phyloP scores from a whole-genome alignment of 352 stramenopile species.

The Pythium sp. region DNA sequence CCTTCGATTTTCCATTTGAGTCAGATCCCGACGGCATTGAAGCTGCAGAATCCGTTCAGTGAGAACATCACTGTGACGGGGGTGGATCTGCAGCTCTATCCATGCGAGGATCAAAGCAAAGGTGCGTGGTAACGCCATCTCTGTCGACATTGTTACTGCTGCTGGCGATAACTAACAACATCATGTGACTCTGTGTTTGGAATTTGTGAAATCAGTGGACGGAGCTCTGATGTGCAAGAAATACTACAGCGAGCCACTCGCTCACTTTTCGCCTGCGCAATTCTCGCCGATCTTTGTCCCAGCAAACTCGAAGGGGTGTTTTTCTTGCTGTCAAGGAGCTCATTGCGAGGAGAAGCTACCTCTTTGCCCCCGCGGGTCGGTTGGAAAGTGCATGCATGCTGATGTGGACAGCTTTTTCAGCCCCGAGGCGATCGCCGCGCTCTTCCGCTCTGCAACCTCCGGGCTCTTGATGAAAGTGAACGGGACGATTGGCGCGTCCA shows the following conservation, averaged over 20 bases:
- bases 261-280: conserved; percentile 54
- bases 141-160: not conserved
- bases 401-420: conserved; percentile 67
- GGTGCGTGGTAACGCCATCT: conserved; percentile 25
- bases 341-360: conserved; percentile 46
- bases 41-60: conserved; percentile 79
- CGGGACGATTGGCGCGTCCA: conserved; percentile 65
- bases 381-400: conserved; percentile 65
- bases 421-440: conserved; percentile 67
- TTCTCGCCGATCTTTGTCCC: conserved; percentile 78
- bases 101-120: conserved; percentile 60
- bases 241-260: conserved; percentile 63
- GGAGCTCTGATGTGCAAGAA: conserved; percentile 57
- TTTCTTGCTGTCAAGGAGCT: conserved; percentile 72
- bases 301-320: conserved; percentile 58
- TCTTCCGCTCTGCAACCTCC: conserved; percentile 69
- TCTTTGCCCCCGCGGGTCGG: conserved; percentile 57
- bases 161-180: not conserved
- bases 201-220: conserved; percentile 22
- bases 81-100: conserved; percentile 72
- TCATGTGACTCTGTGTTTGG: not conserved
- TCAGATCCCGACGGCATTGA: conserved; percentile 64
- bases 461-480: conserved; percentile 81
- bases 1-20: conserved; percentile 71
- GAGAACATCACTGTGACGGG: conserved; percentile 69